These are phyloP conservation scores for Arxiozyma heterogenica DNA, from an alignment of 1,139 yeast species.

Conservation along the genomic window DNA sequence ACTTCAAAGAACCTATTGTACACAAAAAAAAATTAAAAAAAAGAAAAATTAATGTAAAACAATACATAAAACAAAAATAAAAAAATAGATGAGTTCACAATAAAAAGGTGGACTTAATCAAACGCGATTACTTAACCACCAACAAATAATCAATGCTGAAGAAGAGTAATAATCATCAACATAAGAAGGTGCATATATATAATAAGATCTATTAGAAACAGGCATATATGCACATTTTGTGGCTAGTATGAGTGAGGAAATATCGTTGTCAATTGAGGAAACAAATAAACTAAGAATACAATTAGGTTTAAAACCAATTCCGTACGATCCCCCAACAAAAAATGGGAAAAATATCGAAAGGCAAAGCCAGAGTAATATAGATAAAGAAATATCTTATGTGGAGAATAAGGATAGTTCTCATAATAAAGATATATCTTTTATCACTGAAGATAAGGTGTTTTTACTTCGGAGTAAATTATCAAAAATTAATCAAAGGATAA, in stretches of 20 bases:
- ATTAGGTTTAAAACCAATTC: constrained; percentile 43
- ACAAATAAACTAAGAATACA: constrained; percentile 43
- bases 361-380: neutral
- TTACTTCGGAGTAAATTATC: constrained; percentile 25
- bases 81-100: too few relatives aligned
- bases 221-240: neutral
- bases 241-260: constrained; percentile 22
- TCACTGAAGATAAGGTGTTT: constrained; percentile 8
- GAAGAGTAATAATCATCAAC: too few relatives aligned
- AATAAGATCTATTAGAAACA: neutral
- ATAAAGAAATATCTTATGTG: too few relatives aligned
- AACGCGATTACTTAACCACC: too few relatives aligned
- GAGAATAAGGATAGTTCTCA: neutral
- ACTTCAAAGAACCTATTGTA: too few relatives aligned
- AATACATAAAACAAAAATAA: too few relatives aligned
- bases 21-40: too few relatives aligned
- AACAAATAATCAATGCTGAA: too few relatives aligned
- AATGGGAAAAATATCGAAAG: neutral
- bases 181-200: too few relatives aligned
- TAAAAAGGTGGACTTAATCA: too few relatives aligned
- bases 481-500: constrained; percentile 3
- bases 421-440: constrained; percentile 3
- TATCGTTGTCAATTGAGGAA: constrained; percentile 39
- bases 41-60: too few relatives aligned
- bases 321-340: constrained; percentile 7